phyloP scores from a whole-genome alignment of 306 rosid species.

The Fragaria iinumae region DNA sequence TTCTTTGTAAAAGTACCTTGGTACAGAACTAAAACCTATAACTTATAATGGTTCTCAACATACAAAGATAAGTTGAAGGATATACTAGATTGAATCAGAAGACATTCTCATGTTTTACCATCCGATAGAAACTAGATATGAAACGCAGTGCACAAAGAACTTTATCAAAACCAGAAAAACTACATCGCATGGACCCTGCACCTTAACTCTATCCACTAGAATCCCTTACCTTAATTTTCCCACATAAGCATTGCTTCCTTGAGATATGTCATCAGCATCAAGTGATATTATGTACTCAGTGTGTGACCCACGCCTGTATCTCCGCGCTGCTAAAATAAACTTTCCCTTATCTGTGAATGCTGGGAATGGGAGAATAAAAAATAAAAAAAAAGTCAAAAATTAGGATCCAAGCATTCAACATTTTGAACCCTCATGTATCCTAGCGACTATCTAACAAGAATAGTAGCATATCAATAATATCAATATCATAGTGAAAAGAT shows the following conservation, averaged over 20 bases:
- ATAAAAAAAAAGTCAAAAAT: conserved; percentile 10
- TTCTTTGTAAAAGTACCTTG: background rate
- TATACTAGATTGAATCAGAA: background rate
- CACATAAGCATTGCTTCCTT: conserved; percentile 95
- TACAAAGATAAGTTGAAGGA: background rate
- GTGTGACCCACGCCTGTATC: conserved; percentile 87
- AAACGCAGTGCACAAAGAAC: background rate
- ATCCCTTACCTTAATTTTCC: conserved; percentile 82
- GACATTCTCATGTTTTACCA: background rate
- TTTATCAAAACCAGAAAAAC: conserved; percentile 2
- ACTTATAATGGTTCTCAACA: background rate
- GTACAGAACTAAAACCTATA: background rate
- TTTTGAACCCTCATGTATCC: background rate
- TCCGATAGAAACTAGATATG: background rate
- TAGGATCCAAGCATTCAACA: conserved; percentile 16
- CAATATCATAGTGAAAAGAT: background rate
- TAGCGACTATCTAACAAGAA: background rate
- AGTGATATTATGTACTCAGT: conserved; percentile 89
- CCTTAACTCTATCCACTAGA: conserved; percentile 12
- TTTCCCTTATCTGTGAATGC: conserved; percentile 94
- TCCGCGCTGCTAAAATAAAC: conserved; percentile 90
- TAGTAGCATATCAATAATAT: background rate
- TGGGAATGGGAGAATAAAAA: conserved; percentile 30
- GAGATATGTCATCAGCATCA: conserved; percentile 81
- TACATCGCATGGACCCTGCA: background rate